Evolutionary conservation across 1,139 yeast genomes (phyloP).

Genomic region (Yamadazyma trypodendri): DNA sequence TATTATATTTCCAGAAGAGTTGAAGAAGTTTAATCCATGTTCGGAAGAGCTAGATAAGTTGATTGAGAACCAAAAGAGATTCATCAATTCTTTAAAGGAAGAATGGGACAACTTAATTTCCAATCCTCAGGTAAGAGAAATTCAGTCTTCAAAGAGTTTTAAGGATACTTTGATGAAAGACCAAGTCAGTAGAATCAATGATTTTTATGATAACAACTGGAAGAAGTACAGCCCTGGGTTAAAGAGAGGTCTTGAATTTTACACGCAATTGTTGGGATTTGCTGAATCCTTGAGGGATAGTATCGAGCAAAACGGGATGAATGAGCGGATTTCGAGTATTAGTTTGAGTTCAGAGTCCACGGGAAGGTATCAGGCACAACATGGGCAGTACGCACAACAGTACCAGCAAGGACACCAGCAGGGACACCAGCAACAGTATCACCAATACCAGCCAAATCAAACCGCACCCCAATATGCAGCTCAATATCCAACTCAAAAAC

Average conservation of each 20-base stretch:
- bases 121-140: constrained; percentile 39
- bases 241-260: constrained; percentile 61
- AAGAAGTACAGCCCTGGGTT: constrained; percentile 57
- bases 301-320: constrained; percentile 1
- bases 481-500: too few species aligned
- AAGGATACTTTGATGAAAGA: constrained; percentile 22
- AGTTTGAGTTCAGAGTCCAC: constrained; percentile 10
- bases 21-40: constrained; percentile 74
- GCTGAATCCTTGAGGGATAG: constrained; percentile 25
- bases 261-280: constrained; percentile 51
- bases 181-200: constrained; percentile 38
- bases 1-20: constrained; percentile 66
- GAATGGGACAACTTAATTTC: constrained; percentile 58
- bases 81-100: constrained; percentile 55
- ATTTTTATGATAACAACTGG: constrained; percentile 57
- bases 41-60: constrained; percentile 68
- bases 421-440: too few species aligned
- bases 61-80: constrained; percentile 57
- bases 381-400: background rate
- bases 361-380: constrained; percentile 2
- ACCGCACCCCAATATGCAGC: too few species aligned
- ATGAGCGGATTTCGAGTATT: constrained; percentile 10
- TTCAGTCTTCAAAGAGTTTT: constrained; percentile 34
- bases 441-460: too few species aligned
- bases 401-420: too few species aligned